Evolutionary conservation across 768 basidiomycete species (phyloP).

Genomic region (Xerocomus potaroensis): DNA sequence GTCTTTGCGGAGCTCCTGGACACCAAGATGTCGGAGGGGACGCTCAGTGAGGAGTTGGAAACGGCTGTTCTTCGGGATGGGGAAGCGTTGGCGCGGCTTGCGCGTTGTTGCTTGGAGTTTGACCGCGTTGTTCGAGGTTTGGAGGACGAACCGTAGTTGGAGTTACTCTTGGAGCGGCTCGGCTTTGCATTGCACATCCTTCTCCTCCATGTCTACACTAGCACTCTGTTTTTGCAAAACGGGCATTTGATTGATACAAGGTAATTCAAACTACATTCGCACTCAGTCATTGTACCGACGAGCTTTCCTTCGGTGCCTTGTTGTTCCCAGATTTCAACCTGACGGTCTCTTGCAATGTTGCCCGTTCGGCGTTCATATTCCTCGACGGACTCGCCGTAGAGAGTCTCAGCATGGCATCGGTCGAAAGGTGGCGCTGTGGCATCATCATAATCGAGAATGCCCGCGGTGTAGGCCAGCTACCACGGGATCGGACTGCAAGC

Average conservation of each 20-base stretch:
- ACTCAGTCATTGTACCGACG: conserved; percentile 60
- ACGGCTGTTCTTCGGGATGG: conserved; percentile 23
- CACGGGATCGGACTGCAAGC: neutral
- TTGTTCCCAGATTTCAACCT: conserved; percentile 67
- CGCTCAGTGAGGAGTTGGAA: conserved; percentile 14
- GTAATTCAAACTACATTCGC: neutral
- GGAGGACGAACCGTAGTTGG: neutral
- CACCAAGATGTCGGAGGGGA: conserved; percentile 7
- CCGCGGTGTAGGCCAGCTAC: neutral
- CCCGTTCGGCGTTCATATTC: conserved; percentile 64
- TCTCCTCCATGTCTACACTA: neutral
- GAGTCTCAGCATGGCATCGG: conserved; percentile 80
- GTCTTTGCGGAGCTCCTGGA: conserved; percentile 14
- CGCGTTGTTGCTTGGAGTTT: conserved; percentile 19
- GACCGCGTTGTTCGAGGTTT: conserved; percentile 13
- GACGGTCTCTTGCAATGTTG: conserved; percentile 67
- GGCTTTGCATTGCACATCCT: conserved; percentile 2
- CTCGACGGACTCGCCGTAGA: conserved; percentile 71
- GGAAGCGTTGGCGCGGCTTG: conserved; percentile 16
- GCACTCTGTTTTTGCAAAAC: neutral
- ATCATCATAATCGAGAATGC: conserved; percentile 62
- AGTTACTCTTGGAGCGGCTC: neutral
- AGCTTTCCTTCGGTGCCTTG: conserved; percentile 49
- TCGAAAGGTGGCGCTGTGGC: conserved; percentile 82
- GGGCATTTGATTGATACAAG: conserved; percentile 8